Evolutionary conservation across 257 asterid species (phyloP), one percentile per base, ranked within the genome.

Genomic region (Forsythia viridissima): DNA sequence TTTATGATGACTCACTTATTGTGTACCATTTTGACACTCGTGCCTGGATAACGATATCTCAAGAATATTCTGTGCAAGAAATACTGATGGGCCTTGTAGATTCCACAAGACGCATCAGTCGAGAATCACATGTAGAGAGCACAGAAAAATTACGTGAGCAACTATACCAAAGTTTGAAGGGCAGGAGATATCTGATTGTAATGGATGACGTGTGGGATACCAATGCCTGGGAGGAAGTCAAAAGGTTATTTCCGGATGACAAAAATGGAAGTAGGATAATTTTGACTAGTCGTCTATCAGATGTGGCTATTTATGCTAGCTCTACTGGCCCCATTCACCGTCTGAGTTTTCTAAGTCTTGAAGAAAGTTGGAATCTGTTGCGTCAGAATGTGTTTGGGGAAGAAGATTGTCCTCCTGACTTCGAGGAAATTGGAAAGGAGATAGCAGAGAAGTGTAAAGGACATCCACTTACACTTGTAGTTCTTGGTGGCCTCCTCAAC

Each of bases 351-450:
- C 24, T 84, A 15, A 72, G 43, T 65, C 34, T 51, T 2, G 75
- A 77, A 24, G 71, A 75, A 12, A 84, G 87, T 71, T 84, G 87
- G 87, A 24, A 70, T 30, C 39, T 84, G 24, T 46, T 84, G 44
- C 9, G 69, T n/a, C 12, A 40, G 34, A 65, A 70, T 79, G 82
- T 74, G 13, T 84, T 80, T 48, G 70, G 63, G 8, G 24, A 55
- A 44, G 78, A 74, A 46, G 1, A 40, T 5, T 66, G 79, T 66
- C 87, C 87, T 63, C 30, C 15, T 38, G 82, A 74, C 4, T 52
- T 84, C 13, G 80, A 73, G 75, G 70, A 40, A 34, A 74, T 74
- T 16, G 82, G 84, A 66, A 74, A n/a, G 73, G 44, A 66, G 66
- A 80, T 84, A 77, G 84, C 76, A 10, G 39, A 59, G 0, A 67